Evolutionary conservation across 495 filamentous ascomycete species (phyloP).

Genomic region (Endocarpon pusillum): DNA sequence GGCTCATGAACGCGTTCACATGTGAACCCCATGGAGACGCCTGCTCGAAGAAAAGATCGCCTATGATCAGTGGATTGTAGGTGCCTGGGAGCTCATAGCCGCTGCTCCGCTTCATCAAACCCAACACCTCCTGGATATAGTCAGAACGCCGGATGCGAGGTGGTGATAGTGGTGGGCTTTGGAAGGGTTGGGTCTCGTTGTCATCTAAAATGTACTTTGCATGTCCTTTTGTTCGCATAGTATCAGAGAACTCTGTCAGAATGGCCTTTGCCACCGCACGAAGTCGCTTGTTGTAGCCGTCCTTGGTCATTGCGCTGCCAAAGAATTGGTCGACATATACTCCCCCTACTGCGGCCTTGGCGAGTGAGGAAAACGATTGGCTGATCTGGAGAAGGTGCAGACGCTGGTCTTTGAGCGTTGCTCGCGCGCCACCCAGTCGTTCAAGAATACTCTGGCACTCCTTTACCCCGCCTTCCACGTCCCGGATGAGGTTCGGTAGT

Average conservation of each 20-base stretch:
- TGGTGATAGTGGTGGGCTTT: constrained; percentile 9
- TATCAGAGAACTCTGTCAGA: constrained; percentile 36
- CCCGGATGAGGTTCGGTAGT: constrained; percentile 17
- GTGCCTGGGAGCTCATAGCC: constrained; percentile 30
- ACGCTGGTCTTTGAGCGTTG: constrained; percentile 30
- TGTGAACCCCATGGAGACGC: constrained; percentile 20
- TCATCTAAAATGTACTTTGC: constrained; percentile 7
- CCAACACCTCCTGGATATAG: not conserved
- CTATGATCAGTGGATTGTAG: constrained; percentile 26
- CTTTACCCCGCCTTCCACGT: constrained; percentile 13
- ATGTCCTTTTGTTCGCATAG: constrained; percentile 30
- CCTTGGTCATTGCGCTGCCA: constrained; percentile 17
- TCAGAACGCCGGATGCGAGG: not conserved
- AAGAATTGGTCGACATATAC: constrained; percentile 42
- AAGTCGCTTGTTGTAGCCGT: constrained; percentile 30
- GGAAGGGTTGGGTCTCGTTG: constrained; percentile 2
- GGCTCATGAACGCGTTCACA: constrained; percentile 8
- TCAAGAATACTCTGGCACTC: constrained; percentile 13
- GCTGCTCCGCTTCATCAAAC: constrained; percentile 6
- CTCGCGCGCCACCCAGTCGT: constrained; percentile 31
- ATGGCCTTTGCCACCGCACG: constrained; percentile 42
- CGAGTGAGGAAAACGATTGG: constrained; percentile 28
- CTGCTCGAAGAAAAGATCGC: constrained; percentile 27
- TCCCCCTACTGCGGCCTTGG: constrained; percentile 35
- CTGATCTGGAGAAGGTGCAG: constrained; percentile 35